Evolutionary conservation across 2,329 filamentous ascomycete genomes (phyloP).

Genomic region (Cladosporium sp.): DNA sequence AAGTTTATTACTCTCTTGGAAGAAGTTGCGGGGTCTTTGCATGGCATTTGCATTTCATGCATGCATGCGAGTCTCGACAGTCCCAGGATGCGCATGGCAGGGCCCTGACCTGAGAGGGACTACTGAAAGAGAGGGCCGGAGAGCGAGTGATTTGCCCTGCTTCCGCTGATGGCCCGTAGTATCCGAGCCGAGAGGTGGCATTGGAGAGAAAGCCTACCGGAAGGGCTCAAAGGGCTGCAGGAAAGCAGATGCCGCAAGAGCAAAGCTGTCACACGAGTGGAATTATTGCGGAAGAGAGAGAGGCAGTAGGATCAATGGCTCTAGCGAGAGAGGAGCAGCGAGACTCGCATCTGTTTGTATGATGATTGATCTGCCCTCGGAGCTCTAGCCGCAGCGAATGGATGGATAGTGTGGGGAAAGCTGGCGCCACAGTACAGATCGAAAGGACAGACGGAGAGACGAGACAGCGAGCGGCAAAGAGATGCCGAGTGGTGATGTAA

Average conservation of each 20-base stretch:
- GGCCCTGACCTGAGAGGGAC: not conserved
- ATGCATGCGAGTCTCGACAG: not conserved
- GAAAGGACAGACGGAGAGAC: not conserved
- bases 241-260: no score
- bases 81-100: not conserved
- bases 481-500: conserved; percentile 4
- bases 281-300: not conserved
- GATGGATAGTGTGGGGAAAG: conserved; percentile 6
- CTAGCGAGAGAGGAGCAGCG: not conserved
- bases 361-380: not conserved
- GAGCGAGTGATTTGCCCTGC: not conserved
- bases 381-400: not conserved
- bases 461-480: no score
- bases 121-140: not conserved
- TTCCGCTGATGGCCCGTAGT: not conserved
- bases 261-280: not conserved
- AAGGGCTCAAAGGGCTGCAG: no score
- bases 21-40: not conserved
- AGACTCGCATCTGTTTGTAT: not conserved
- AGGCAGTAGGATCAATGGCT: not conserved
- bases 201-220: not conserved
- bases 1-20: not conserved
- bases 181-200: not conserved
- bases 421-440: conserved; percentile 9
- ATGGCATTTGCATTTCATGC: not conserved